phyloP scores from a whole-genome alignment of 768 basidiomycete genomes.

The Hygrocybe punicea region DNA sequence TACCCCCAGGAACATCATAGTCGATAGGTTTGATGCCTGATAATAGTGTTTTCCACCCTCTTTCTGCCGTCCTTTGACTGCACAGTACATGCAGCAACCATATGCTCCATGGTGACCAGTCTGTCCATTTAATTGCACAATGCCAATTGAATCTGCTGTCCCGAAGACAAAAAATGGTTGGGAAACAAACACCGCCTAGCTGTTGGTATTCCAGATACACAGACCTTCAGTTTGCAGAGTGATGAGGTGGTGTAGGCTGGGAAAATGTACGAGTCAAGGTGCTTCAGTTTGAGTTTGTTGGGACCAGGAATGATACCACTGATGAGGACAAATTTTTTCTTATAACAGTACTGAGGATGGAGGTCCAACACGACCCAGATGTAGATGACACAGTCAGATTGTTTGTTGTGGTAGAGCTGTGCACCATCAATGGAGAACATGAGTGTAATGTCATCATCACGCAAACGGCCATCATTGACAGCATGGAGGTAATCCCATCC shows the following conservation, averaged over 20 bases:
- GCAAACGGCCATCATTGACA: slow-evolving; percentile 20
- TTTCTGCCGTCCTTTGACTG: slow-evolving; percentile 27
- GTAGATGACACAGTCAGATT: slow-evolving; percentile 32
- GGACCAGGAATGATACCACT: slow-evolving; percentile 36
- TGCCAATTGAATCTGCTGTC: slow-evolving; percentile 25
- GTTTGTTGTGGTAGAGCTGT: slow-evolving; percentile 39
- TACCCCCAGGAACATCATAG: slow-evolving; percentile 21
- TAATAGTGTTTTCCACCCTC: slow-evolving; percentile 29
- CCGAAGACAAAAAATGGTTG: slow-evolving; percentile 11
- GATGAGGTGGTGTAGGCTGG: slow-evolving; percentile 16
- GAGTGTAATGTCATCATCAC: slow-evolving; percentile 28
- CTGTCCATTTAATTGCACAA: slow-evolving; percentile 30
- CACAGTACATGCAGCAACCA: slow-evolving; percentile 33
- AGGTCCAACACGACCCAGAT: slow-evolving; percentile 40
- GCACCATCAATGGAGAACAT: slow-evolving; percentile 40
- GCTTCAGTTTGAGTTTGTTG: slow-evolving; percentile 38
- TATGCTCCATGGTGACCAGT: slow-evolving; percentile 32
- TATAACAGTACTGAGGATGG: slow-evolving; percentile 28
- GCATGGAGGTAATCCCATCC: slow-evolving; percentile 30
- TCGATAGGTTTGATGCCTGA: slow-evolving; percentile 26
- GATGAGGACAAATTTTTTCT: slow-evolving; percentile 33
- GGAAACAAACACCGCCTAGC: not conserved
- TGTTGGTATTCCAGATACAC: slow-evolving; percentile 22
- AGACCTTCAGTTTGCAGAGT: slow-evolving; percentile 21
- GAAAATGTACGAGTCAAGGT: slow-evolving; percentile 33